Evolutionary conservation across 495 filamentous ascomycete species (phyloP).

Genomic region (Trichoderma gamsii): DNA sequence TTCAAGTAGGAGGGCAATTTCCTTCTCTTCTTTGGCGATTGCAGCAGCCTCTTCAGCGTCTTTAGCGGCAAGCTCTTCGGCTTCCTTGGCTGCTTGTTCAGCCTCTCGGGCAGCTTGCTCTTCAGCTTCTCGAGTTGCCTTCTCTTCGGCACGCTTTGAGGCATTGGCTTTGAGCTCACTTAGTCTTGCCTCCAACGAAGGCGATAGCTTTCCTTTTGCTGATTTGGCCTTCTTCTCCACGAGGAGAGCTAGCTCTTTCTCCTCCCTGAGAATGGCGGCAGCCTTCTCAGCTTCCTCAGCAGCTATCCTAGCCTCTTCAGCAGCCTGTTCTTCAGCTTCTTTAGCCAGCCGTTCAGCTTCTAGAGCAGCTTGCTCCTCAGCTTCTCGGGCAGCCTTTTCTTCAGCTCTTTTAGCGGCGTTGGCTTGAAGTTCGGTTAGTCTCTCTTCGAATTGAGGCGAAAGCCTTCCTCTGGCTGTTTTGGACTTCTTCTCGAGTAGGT

Average conservation of each 20-base stretch:
- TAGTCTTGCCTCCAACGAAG: not conserved
- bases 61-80: conserved; percentile 16
- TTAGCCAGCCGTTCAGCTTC: conserved; percentile 14
- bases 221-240: not conserved
- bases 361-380: conserved; percentile 19
- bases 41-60: not conserved
- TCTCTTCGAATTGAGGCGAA: not conserved
- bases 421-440: not conserved
- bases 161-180: not conserved
- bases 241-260: conserved; percentile 18
- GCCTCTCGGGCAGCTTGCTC: conserved; percentile 19
- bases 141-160: not conserved
- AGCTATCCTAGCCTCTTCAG: conserved; percentile 1
- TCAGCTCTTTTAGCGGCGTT: not conserved
- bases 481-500: not conserved
- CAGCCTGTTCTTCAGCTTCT: conserved; percentile 12
- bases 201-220: not conserved
- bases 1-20: not conserved
- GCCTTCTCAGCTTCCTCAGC: not conserved
- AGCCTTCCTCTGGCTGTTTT: not conserved
- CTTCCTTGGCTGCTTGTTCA: conserved; percentile 2
- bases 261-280: conserved; percentile 22
- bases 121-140: conserved; percentile 21
- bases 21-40: conserved; percentile 15
- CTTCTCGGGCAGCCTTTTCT: conserved; percentile 20